phyloP scores from a whole-genome alignment of 2,329 filamentous ascomycete genomes.

The Phyllosticta paracitricarpa region DNA sequence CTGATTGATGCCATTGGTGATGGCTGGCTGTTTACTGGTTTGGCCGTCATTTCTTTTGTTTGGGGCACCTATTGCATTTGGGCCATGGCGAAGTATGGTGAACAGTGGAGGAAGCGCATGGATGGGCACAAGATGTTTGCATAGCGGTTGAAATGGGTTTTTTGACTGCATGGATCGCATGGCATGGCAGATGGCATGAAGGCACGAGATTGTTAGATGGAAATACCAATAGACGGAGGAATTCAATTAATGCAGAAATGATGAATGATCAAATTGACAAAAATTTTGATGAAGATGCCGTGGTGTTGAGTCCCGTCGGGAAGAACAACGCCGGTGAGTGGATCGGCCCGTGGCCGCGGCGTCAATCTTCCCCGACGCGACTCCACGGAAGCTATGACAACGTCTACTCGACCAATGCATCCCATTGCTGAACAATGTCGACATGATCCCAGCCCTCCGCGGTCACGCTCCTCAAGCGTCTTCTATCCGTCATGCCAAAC shows the following conservation, averaged over 20 bases:
- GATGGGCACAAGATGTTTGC: conserved; percentile 9
- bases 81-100: conserved; percentile 49
- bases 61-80: conserved; percentile 50
- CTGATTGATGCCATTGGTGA: conserved; percentile 27
- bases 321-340: neutral
- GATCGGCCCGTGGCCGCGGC: neutral
- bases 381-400: neutral
- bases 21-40: conserved; percentile 30
- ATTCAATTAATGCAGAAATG: neutral
- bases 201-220: neutral
- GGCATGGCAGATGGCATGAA: neutral
- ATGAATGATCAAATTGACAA: too few species aligned
- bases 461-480: neutral
- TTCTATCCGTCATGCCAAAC: neutral
- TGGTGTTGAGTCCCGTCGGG: neutral
- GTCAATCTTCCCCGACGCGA: neutral
- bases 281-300: too few species aligned
- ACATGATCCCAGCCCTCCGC: neutral
- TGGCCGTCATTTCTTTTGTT: conserved; percentile 32
- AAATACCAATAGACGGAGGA: neutral
- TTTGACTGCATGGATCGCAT: neutral
- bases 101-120: conserved; percentile 45
- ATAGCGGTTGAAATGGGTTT: neutral
- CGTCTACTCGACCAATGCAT: neutral
- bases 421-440: neutral